Evolutionary conservation across 495 filamentous ascomycete genomes (phyloP), one percentile per base, ranked within the genome.

Genomic region (Podospora australis): DNA sequence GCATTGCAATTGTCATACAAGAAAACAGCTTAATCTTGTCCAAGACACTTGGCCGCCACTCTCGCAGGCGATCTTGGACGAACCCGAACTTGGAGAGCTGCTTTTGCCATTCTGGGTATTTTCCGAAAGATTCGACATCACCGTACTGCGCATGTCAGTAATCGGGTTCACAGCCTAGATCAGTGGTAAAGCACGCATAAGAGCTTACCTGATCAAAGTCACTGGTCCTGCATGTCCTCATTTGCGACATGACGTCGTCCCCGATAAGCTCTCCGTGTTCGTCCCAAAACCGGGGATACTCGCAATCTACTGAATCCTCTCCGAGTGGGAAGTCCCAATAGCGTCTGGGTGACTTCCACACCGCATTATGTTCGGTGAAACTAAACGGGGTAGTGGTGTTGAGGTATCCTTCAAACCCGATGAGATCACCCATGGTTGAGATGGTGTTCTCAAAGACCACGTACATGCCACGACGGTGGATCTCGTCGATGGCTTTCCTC

Each of bases 11-110:
- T 1, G 77, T 71, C 58, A 84, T 77, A 58, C 83, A 87, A n/a
- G 82, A 82, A 52, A 86, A 83, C 23, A 72, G 70, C 39, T 76
- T 71, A 29, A 88, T 59, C 48, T 78, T 77, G 29, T 78, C 65
- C 20, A 73, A 67, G 6, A 86, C 83, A 41, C 68, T 71, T 0
- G 81, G 79, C 19, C 72, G 59, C 83, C 83, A 87, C 62, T 86
- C 83, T 22, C 84, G 74, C n/a, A 88, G 68, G 49, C 84, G 79
- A 57, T 88, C 83, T 59, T 88, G 84, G 2, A 86, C 84, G 28
- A 73, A 82, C 29, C 81, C 80, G 60, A 87, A 87, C 51, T 86
- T 87, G 6, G 82, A 75, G 25, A 88, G 66, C 53, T 84, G 73
- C 13, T 60, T 58, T 50, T 83, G 69, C 72, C 77, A 87, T 48